Conservation (phyloP, 2,329 filamentous ascomycete species). For the Fusarium neocosmosporiellum region DNA sequence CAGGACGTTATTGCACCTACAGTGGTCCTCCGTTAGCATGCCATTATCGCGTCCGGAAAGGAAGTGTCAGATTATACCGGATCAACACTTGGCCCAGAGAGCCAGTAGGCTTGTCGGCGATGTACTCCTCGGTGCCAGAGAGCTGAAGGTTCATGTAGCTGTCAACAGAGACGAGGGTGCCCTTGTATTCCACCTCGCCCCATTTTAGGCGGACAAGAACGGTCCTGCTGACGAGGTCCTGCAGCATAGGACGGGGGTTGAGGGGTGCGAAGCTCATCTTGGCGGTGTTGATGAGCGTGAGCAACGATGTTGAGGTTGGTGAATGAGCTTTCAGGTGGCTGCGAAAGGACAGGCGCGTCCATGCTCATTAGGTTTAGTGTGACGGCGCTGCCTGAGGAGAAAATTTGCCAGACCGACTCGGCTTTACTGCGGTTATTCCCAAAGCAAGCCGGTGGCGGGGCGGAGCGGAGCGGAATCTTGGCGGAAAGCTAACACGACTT, state of each 20-base stretch:
- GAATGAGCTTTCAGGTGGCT: slow-evolving; percentile 37
- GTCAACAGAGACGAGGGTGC: slow-evolving; percentile 90
- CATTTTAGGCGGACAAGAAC: slow-evolving; percentile 96
- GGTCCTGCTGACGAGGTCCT: slow-evolving; percentile 90
- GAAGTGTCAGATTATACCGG: slow-evolving; percentile 64
- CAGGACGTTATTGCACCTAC: slow-evolving; percentile 94
- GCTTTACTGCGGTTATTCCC: slow-evolving; percentile 30
- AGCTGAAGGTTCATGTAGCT: slow-evolving; percentile 99
- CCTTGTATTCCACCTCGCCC: slow-evolving; percentile 98
- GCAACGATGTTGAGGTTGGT: slow-evolving; percentile 30
- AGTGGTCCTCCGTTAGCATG: slow-evolving; percentile 5
- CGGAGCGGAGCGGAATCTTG: slow-evolving; percentile 11
- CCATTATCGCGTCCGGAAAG: background rate
- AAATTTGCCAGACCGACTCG: slow-evolving; percentile 25
- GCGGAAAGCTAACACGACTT: background rate
- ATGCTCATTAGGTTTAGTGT: slow-evolving; percentile 30
- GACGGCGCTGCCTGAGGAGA: slow-evolving; percentile 31
- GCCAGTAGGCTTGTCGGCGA: slow-evolving; percentile 87
- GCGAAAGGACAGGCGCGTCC: slow-evolving; percentile 37
- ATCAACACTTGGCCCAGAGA: slow-evolving; percentile 92
- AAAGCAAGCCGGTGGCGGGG: background rate
- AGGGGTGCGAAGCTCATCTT: slow-evolving; percentile 80
- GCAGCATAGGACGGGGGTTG: slow-evolving; percentile 96
- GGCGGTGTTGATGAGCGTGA: slow-evolving; percentile 30
- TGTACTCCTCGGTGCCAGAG: slow-evolving; percentile 89